These are phyloP conservation scores for Penicillium concentricum DNA, from an alignment of 2,329 filamentous ascomycete genomes.

Conservation along the genomic window DNA sequence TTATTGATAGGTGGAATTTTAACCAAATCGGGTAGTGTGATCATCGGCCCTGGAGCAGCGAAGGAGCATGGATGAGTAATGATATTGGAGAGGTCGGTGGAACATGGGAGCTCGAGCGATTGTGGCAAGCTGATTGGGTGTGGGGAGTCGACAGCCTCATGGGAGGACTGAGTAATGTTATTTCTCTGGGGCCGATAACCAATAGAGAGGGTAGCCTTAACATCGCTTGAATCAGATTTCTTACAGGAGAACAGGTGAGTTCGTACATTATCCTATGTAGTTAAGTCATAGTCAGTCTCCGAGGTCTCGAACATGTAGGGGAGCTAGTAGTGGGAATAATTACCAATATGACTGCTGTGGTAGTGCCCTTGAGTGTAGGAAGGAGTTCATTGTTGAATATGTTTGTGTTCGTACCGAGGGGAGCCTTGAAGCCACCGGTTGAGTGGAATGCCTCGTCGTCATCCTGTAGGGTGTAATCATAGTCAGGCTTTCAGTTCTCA, in stretches of 20 bases:
- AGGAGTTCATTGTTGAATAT: neutral
- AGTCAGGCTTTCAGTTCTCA: no score
- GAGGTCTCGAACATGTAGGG: no score
- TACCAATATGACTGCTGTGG: neutral
- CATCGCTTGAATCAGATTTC: neutral
- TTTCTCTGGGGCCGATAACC: neutral
- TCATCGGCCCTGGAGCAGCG: no score
- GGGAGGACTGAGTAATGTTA: neutral
- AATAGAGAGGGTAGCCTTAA: neutral
- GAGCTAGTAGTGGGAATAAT: neutral
- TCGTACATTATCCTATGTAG: neutral
- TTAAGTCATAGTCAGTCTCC: neutral
- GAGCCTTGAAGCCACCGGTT: no score
- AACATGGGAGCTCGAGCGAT: no score
- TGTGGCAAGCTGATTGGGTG: neutral
- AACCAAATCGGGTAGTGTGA: no score
- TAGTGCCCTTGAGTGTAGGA: neutral
- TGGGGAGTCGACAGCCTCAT: neutral
- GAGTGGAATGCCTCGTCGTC: no score
- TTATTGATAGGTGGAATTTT: no score
- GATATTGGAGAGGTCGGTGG: no score
- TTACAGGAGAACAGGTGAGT: neutral
- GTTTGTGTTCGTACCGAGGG: no score
- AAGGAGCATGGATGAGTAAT: no score
- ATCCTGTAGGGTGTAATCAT: no score